Evolutionary conservation across 306 rosid species (phyloP).

Genomic region (Ceratonia siliqua): DNA sequence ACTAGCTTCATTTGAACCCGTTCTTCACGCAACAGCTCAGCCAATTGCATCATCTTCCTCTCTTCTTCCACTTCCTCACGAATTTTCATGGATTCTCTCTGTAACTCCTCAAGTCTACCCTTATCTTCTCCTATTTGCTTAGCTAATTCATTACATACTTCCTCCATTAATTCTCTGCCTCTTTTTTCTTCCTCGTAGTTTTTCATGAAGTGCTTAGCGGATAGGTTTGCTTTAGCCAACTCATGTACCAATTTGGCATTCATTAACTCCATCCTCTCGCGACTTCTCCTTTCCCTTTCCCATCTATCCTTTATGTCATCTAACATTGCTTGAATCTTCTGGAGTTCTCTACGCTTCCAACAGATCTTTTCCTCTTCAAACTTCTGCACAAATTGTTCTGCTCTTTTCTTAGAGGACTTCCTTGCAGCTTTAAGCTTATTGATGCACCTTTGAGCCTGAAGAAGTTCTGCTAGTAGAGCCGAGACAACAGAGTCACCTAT

Average conservation of each 20-base stretch:
- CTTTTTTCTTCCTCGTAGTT: conserved; percentile 46
- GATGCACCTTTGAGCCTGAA: conserved; percentile 35
- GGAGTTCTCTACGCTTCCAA: conserved; percentile 30
- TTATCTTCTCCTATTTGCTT: conserved; percentile 47
- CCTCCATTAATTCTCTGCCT: conserved; percentile 45
- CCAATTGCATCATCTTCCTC: conserved; percentile 60
- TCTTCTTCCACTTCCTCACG: conserved; percentile 57
- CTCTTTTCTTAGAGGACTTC: conserved; percentile 37
- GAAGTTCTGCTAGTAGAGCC: conserved; percentile 43
- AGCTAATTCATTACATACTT: conserved; percentile 51
- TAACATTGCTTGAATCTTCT: conserved; percentile 8
- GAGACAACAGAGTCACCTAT: conserved; percentile 25
- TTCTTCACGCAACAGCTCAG: conserved; percentile 70
- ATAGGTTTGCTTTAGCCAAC: conserved; percentile 46
- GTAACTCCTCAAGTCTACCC: conserved; percentile 37
- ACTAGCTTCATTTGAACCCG: conserved; percentile 65
- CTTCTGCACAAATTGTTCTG: conserved; percentile 36
- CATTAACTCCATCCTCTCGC: conserved; percentile 42
- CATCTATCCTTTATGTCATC: conserved; percentile 36
- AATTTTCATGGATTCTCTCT: conserved; percentile 43
- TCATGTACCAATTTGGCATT: conserved; percentile 41
- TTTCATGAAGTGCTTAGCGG: conserved; percentile 28
- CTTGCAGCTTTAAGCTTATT: conserved; percentile 41
- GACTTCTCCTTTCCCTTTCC: conserved; percentile 46
- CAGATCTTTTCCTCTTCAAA: conserved; percentile 43